phyloP scores from a whole-genome alignment of 2,329 filamentous ascomycete genomes.

The Calonectria leucothoes region DNA sequence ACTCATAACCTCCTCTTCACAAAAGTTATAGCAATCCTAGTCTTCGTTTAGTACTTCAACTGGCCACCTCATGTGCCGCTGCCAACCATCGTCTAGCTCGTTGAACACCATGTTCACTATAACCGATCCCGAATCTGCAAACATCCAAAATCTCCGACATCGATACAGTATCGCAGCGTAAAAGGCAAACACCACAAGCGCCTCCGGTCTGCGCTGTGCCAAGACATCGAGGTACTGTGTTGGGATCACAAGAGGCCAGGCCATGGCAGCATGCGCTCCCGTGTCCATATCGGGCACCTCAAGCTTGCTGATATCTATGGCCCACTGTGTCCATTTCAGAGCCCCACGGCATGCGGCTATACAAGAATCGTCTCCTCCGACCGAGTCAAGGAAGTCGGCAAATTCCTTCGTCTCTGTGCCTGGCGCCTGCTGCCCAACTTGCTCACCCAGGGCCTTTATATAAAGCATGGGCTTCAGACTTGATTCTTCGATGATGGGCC shows the following conservation, averaged over 20 bases:
- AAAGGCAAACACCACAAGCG: neutral
- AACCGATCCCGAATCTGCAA: neutral
- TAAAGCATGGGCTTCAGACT: neutral
- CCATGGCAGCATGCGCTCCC: neutral
- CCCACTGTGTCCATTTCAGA: conserved; percentile 20
- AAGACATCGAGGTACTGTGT: neutral
- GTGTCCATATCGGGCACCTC: neutral
- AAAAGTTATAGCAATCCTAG: neutral
- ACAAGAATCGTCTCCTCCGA: neutral
- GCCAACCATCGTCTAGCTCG: neutral
- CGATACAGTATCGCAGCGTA: neutral
- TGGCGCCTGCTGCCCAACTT: neutral
- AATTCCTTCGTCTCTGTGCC: neutral
- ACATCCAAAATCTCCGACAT: neutral
- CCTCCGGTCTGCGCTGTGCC: neutral
- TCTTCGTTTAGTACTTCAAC: neutral
- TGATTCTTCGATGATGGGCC: conserved; percentile 23
- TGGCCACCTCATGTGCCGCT: neutral
- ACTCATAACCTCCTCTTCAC: neutral
- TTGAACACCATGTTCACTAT: neutral
- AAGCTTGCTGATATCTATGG: neutral
- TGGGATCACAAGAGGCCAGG: neutral
- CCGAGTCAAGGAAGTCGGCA: neutral
- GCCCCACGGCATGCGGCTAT: conserved; percentile 24
- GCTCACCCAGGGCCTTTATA: neutral